Evolutionary conservation across 768 basidiomycete species (phyloP), one percentile per base, ranked within the genome.

Genomic region (Gautieria morchelliformis): DNA sequence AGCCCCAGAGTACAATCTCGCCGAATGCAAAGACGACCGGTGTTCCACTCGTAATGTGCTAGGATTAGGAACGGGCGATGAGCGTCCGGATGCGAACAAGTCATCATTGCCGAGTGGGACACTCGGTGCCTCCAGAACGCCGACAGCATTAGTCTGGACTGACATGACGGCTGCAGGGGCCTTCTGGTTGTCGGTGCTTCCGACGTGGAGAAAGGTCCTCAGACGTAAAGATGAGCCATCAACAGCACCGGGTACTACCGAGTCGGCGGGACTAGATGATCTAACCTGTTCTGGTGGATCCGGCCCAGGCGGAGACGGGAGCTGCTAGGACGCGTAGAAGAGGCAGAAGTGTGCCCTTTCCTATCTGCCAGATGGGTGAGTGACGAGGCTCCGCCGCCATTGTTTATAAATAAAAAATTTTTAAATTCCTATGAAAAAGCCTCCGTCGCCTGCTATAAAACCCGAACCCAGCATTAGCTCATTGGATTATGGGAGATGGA

Each of bases 131-230:
- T 97, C 89, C 57, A 96, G 68, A 45, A 91, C 70, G 0, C 95
- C 95, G 9, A 83, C 77, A 0, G 89, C 95, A 64, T 85, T 93
- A 7, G 84, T 80, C 65, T 81, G 86, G 7, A 89, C 89, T 2
- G 93, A 87, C 1, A 89, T 93, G 41, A 98, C 73, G 4, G 93
- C 91, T 30, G 96, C 89, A 0, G 90, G 89, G 4, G 89, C 93
- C 66, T 95, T 94, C 62, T 84, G 84, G 1, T 83, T 79, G 61
- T 93, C 91, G 12, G 76, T 77, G 50, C 83, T 81, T 6, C 86
- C 86, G 14, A 87, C 74, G 27, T 87, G 87, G 45, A 89, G 67
- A 40, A 84, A 75, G 60, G 83, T 84, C 14, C 77, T 67, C 3
- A 77, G 77, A 20, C 79, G 75, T 55, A 84, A 74, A 1, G 78